phyloP scores from a whole-genome alignment of 176 grass and related monocot species.

The Oryza glaberrima region DNA sequence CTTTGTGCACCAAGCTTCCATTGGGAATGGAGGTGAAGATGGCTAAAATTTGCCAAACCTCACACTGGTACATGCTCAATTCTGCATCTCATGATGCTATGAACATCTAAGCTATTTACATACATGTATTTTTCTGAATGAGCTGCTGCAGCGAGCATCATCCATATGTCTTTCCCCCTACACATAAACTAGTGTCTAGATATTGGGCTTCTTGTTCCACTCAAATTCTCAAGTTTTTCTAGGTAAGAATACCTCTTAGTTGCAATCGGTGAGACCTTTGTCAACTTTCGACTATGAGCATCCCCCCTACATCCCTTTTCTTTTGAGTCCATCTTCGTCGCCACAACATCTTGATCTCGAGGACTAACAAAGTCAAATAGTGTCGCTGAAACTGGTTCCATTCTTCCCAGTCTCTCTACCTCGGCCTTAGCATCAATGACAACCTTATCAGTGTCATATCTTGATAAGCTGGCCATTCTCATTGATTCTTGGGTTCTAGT shows the following conservation, averaged over 20 bases:
- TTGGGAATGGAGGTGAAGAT: neutral
- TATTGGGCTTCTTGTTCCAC: conserved; percentile 55
- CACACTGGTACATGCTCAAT: conserved; percentile 10
- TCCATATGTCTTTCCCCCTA: conserved; percentile 30
- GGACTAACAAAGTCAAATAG: conserved; percentile 31
- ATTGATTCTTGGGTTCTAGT: conserved; percentile 22
- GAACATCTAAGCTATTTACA: conserved; percentile 45
- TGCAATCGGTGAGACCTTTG: conserved; percentile 36
- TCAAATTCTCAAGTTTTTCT: conserved; percentile 53
- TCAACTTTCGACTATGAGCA: conserved; percentile 33
- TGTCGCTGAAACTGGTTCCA: conserved; percentile 39
- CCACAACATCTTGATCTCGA: conserved; percentile 27
- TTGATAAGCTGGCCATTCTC: conserved; percentile 23
- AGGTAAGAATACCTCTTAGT: conserved; percentile 50
- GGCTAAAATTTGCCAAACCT: conserved; percentile 19
- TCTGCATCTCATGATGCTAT: conserved; percentile 24
- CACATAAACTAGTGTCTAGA: conserved; percentile 49
- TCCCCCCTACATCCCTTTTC: neutral
- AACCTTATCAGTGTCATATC: conserved; percentile 33
- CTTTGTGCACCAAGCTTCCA: conserved; percentile 5
- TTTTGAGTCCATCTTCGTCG: neutral
- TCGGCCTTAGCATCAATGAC: conserved; percentile 47
- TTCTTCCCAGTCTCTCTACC: conserved; percentile 50
- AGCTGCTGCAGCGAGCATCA: conserved; percentile 6
- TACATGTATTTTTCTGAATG: conserved; percentile 11